Base-by-base conservation (phyloP, 768 basidiomycete species). In the Xerocomellus chrysenteron region DNA sequence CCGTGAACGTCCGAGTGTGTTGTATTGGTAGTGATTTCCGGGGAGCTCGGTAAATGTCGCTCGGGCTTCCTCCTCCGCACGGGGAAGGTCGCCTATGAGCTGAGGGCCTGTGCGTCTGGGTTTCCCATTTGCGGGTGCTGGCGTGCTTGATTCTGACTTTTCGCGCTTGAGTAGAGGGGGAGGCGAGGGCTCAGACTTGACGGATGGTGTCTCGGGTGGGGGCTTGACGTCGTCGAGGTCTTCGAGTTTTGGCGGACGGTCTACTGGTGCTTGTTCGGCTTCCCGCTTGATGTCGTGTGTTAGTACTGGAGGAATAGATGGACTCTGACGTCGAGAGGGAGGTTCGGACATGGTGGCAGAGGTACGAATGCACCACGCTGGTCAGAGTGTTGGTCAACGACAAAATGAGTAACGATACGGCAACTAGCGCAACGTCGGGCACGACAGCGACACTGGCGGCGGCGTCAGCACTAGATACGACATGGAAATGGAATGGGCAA, bases 11-110 rank as follows among this genome's bases (percentile, higher is more conserved):
- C 96, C 96, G 53, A 98, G 76, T 32, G 86, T 81, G 69, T 85
- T 87, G 74, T 87, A 86, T 78, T 96, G 93, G 71, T 97, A 97
- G 65, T 85, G 86, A 71, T 94, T 96, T 67, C 76, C 81, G 58
- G 73, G 62, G 65, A 98, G 85, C 73, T 90, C 83, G 59, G 73
- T 75, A 69, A 96, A 98, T 10, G 82, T 86, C 61, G 73, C 76
- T 57, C 87, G 72, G 41, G 94, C 95, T 16, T 79, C 84, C 51
- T 83, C 77, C 65, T 88, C 84, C 32, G 93, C 94, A 45, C 81
- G 71, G 11, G 93, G 91, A 46, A 97, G 82, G 74, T 93, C 77
- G 8, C 82, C 82, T 60, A 98, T 91, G 67, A 97, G 82, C 75
- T 90, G 90, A 17, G 81, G 79, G 21, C 73, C 68, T 42, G 72